Base-by-base conservation (phyloP, 2,329 filamentous ascomycete species). In the Phialocephala subalpina region DNA sequence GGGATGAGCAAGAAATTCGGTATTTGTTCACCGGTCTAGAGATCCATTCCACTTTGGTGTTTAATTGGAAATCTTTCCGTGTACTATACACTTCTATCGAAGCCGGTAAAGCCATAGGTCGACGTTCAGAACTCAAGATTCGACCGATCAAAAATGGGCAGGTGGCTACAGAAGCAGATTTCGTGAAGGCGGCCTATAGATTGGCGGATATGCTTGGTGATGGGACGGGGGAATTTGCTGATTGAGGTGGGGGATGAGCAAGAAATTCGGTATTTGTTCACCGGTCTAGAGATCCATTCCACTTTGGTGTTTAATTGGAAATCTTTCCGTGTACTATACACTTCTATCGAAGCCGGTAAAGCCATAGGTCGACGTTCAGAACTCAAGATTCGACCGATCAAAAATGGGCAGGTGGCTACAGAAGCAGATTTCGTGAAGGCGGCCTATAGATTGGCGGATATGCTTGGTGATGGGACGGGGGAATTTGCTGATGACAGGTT, bases 21-120 rank as follows among this genome's bases (percentile, higher is more conserved):
- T 78, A 78, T 57, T 57, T 77, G 12, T 77, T 76, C 52, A 60
- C 72, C 3, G 75, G 74, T 7, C 69, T 77, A 4, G 73, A 77
- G 38, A 69, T 74, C 18, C 65, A 66, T 38, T 69, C 66, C n/a
- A 70, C 63, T 2, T 42, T 77, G 6, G 40, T 52, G 0, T 68
- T 76, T 7, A 45, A 66, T 4, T 74, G 69, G 56, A 55, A 71
- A 2, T 65, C 65, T 27, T 78, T 74, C 70, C 47, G 57, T 22
- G 49, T 76, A 20, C 33, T 53, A 3, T 77, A 74, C 56, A 72
- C 73, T 0, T 70, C 68, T 29, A 69, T 77, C 62, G 72, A 78
- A 45, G 71, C 64, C 20, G 77, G 77, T 8, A 74, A 74, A 64
- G 70, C 74, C 9, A 75, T 71, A n/a, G 75, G 75, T 9, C 65